phyloP scores from a whole-genome alignment of 768 basidiomycete genomes.

The Infundibulicybe gibba region DNA sequence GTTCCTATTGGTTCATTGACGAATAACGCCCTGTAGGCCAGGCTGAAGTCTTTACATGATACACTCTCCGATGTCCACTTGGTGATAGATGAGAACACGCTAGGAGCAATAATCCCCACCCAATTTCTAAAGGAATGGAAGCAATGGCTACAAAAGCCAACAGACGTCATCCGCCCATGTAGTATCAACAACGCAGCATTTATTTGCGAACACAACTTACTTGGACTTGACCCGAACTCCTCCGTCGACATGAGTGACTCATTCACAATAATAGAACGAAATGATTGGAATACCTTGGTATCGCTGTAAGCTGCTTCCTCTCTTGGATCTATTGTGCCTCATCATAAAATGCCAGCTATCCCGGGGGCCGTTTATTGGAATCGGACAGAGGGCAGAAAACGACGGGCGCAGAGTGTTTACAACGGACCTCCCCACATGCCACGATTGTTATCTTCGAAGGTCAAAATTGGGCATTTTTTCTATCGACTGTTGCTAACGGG shows the following conservation, averaged over 20 bases:
- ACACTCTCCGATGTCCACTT: conserved; percentile 43
- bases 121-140: conserved; percentile 68
- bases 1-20: conserved; percentile 1
- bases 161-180: conserved; percentile 54
- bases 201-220: conserved; percentile 62
- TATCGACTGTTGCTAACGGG: not conserved
- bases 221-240: conserved; percentile 65
- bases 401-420: conserved; percentile 31
- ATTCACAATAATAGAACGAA: conserved; percentile 51
- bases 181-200: conserved; percentile 57
- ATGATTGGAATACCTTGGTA: conserved; percentile 63
- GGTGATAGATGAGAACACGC: conserved; percentile 40
- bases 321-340: not conserved
- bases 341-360: conserved; percentile 40
- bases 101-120: conserved; percentile 57
- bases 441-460: conserved; percentile 59
- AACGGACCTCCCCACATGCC: conserved; percentile 53
- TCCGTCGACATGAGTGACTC: conserved; percentile 54
- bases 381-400: conserved; percentile 33
- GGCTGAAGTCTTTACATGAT: conserved; percentile 60
- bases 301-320: conserved; percentile 42
- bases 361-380: conserved; percentile 48
- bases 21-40: conserved; percentile 42
- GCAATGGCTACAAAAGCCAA: conserved; percentile 61
- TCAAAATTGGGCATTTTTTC: conserved; percentile 13